Evolutionary conservation across 2,329 filamentous ascomycete genomes (phyloP).

Genomic region (Paecilomyces dactylethromorphus): DNA sequence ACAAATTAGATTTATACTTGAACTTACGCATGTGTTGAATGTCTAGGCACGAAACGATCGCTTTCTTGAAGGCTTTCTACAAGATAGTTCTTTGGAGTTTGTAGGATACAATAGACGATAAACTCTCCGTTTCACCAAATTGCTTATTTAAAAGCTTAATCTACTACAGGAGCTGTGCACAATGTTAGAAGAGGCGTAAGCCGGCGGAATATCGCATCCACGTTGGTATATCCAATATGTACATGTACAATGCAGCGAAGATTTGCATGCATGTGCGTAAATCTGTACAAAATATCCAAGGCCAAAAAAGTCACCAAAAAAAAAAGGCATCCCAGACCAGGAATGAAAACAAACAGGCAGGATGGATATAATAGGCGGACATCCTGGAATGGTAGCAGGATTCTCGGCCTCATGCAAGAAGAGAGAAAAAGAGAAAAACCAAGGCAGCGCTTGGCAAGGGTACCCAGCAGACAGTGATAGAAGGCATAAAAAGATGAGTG

Average conservation of each 20-base stretch:
- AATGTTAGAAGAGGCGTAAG: background rate
- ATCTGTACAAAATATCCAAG: background rate
- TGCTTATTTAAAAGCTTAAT: background rate
- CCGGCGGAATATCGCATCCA: background rate
- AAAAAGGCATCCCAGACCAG: background rate
- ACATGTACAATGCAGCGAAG: slow-evolving; percentile 3
- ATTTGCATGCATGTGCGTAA: background rate
- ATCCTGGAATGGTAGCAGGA: background rate
- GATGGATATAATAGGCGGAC: background rate
- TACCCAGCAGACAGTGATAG: too few species aligned
- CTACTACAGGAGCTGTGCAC: background rate
- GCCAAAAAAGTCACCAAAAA: background rate
- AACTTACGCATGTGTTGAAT: too few species aligned
- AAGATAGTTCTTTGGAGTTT: too few species aligned
- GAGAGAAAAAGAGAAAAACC: background rate
- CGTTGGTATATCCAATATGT: background rate
- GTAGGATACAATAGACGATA: too few species aligned
- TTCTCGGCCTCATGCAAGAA: background rate
- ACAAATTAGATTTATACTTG: too few species aligned
- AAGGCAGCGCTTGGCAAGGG: background rate
- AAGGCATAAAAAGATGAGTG: background rate
- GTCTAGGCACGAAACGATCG: too few species aligned
- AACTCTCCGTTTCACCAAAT: background rate
- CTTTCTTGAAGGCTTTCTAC: too few species aligned
- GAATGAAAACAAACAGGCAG: background rate